Evolutionary conservation across 495 filamentous ascomycete species (phyloP).

Genomic region (Penicillium fimorum): DNA sequence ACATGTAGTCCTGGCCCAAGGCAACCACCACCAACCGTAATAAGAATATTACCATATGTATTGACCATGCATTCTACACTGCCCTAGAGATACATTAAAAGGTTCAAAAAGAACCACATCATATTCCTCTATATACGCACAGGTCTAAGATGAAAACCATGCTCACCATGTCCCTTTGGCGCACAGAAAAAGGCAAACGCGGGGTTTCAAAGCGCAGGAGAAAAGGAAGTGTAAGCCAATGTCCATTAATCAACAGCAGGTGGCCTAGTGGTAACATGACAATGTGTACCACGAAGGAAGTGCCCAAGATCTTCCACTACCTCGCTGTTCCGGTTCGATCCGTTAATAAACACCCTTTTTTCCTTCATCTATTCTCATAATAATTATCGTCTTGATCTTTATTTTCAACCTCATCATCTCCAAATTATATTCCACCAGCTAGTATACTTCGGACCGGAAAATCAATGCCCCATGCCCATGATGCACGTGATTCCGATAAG

Average conservation of each 20-base stretch:
- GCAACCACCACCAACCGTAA: background rate
- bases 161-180: background rate
- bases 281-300: constrained; percentile 6
- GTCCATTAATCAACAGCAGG: background rate
- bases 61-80: background rate
- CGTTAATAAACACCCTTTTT: background rate
- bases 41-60: background rate
- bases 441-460: constrained; percentile 13
- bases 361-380: background rate
- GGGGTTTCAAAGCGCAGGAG: background rate
- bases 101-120: background rate
- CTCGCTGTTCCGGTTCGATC: background rate
- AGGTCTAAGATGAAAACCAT: background rate
- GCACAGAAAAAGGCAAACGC: background rate
- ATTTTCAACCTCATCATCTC: background rate
- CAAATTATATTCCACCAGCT: background rate
- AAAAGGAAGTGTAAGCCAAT: background rate
- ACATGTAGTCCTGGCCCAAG: background rate
- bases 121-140: background rate
- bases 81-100: background rate
- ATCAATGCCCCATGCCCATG: background rate
- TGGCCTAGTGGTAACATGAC: constrained; percentile 2
- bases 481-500: constrained; percentile 9
- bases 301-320: constrained; percentile 4
- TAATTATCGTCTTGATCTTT: background rate